phyloP scores from a whole-genome alignment of 306 rosid species.

The Glycine latifolia region DNA sequence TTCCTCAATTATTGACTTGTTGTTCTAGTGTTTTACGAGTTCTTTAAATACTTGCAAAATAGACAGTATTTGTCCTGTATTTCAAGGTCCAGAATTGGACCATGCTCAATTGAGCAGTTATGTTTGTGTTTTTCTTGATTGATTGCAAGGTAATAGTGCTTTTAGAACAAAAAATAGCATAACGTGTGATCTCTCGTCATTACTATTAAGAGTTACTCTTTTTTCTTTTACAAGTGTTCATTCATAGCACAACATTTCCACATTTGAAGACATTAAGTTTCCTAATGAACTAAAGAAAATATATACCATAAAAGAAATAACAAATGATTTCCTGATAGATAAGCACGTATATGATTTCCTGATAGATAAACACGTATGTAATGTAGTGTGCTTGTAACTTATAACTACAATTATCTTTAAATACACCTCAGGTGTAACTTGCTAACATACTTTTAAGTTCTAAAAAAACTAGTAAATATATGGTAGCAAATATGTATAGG shows the following conservation, averaged over 20 bases:
- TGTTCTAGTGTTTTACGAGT: constrained; percentile 20
- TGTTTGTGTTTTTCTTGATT: constrained; percentile 45
- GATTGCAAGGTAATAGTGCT: constrained; percentile 13
- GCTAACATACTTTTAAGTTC: too few relatives aligned
- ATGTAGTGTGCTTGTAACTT: too few relatives aligned
- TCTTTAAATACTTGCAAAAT: constrained; percentile 25
- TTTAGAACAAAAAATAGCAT: constrained; percentile 27
- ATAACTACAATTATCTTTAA: too few relatives aligned
- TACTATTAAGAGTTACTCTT: constrained; percentile 3
- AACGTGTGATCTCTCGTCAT: constrained; percentile 34
- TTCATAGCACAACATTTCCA: background rate
- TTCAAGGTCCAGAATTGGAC: constrained; percentile 49
- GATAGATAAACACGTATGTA: too few relatives aligned
- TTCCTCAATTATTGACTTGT: constrained; percentile 32
- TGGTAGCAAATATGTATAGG: too few relatives aligned
- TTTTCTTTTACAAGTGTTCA: background rate
- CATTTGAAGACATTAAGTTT: background rate
- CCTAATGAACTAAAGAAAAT: too few relatives aligned
- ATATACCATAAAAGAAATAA: too few relatives aligned
- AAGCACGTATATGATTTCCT: too few relatives aligned
- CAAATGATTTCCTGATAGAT: too few relatives aligned
- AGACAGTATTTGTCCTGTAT: constrained; percentile 38
- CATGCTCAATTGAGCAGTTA: constrained; percentile 41
- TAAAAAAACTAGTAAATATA: too few relatives aligned
- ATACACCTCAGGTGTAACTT: too few relatives aligned